Evolutionary conservation across 345 rosid species (phyloP).

Genomic region (Bruguiera gymnorhiza): DNA sequence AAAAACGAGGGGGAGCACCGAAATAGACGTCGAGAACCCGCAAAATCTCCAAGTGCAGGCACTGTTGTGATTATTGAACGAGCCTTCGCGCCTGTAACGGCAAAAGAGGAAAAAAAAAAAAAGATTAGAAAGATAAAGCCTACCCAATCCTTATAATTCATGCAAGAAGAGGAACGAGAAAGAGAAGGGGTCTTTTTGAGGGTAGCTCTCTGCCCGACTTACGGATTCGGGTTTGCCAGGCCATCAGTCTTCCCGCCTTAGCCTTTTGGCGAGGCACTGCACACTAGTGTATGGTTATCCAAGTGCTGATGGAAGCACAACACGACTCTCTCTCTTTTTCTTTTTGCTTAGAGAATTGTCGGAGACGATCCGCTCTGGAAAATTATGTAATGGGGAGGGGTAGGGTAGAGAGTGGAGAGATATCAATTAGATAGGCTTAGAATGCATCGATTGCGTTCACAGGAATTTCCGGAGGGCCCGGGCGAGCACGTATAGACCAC

Average conservation of each 20-base stretch:
- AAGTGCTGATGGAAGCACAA: too few species aligned
- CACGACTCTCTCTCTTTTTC: too few species aligned
- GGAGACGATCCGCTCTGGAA: too few species aligned
- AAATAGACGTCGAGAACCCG: neutral
- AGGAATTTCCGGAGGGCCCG: too few species aligned
- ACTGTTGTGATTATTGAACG: slow-evolving; percentile 18
- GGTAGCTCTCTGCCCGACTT: too few species aligned
- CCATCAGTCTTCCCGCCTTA: slow-evolving; percentile 5
- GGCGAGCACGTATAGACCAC: too few species aligned
- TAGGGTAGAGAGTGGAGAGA: too few species aligned
- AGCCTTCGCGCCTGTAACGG: slow-evolving; percentile 28
- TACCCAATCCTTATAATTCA: neutral
- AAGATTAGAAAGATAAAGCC: neutral
- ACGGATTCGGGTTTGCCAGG: slow-evolving; percentile 9
- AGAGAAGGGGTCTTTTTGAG: neutral
- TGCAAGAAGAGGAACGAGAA: neutral
- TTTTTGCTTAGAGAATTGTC: too few species aligned
- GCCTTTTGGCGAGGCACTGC: neutral
- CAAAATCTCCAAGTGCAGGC: slow-evolving; percentile 9
- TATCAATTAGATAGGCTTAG: too few species aligned
- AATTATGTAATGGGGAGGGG: too few species aligned
- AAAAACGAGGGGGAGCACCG: slow-evolving; percentile 9
- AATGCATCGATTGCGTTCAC: too few species aligned
- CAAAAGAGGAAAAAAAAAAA: neutral
- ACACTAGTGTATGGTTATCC: too few species aligned